Conservation (phyloP, 352 stramenopile species). For the Pythium rhizo-oryzae region DNA sequence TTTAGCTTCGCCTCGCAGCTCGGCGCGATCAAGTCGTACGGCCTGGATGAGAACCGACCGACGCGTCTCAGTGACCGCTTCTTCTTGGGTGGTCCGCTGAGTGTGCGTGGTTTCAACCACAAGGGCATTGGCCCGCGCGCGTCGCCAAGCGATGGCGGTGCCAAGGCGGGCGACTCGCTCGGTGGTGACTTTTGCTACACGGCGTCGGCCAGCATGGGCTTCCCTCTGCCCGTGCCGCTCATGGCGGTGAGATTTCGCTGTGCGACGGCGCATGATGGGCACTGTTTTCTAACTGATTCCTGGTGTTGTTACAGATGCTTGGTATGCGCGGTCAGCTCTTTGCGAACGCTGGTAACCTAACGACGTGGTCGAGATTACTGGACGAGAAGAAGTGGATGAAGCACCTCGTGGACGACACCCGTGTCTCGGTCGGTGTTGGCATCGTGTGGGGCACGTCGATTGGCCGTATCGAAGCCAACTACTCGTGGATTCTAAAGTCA, state of each 20-base stretch:
- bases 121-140: slow-evolving; percentile 89
- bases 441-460: slow-evolving; percentile 88
- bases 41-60: slow-evolving; percentile 66
- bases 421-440: slow-evolving; percentile 83
- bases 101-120: slow-evolving; percentile 90
- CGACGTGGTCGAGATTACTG: slow-evolving; percentile 81
- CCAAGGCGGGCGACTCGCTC: slow-evolving; percentile 80
- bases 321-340: slow-evolving; percentile 90
- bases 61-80: slow-evolving; percentile 92
- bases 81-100: slow-evolving; percentile 90
- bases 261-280: background rate
- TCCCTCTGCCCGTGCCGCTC: slow-evolving; percentile 82
- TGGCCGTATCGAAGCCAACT: slow-evolving; percentile 90
- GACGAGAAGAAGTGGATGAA: slow-evolving; percentile 92
- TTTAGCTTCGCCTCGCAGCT: slow-evolving; percentile 82
- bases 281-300: background rate
- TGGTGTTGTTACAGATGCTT: slow-evolving; percentile 46
- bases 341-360: slow-evolving; percentile 90
- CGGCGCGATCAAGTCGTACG: slow-evolving; percentile 81
- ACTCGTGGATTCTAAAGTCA: slow-evolving; percentile 90
- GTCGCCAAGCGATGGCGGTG: slow-evolving; percentile 85
- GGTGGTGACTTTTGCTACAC: slow-evolving; percentile 91
- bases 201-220: slow-evolving; percentile 81
- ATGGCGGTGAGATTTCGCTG: slow-evolving; percentile 62
- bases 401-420: slow-evolving; percentile 86